Percentiles rank a stretch among this genome's conserved stretches.
Evolutionary conservation across 2,329 filamentous ascomycete genomes (phyloP).

Genomic region (Myotisia sp.): DNA sequence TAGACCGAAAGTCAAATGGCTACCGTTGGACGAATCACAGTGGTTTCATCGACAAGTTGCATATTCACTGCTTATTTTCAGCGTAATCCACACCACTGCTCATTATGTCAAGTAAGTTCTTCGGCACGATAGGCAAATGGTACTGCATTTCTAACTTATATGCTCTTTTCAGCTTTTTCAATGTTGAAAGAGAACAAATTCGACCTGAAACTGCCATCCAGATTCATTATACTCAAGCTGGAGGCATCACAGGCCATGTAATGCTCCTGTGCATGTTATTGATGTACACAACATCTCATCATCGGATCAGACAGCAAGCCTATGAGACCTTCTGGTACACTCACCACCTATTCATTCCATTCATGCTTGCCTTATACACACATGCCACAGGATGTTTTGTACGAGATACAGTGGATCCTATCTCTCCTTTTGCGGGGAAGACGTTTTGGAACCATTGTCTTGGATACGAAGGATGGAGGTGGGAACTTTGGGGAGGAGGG

Average conservation of each 20-base stretch:
- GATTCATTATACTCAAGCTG: constrained; percentile 80
- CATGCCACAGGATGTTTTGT: constrained; percentile 96
- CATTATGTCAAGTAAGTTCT: constrained; percentile 82
- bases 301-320: constrained; percentile 86
- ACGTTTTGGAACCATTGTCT: constrained; percentile 85
- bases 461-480: constrained; percentile 92
- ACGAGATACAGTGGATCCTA: constrained; percentile 55
- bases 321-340: constrained; percentile 99
- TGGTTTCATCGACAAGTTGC: constrained; percentile 96
- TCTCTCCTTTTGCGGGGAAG: constrained; percentile 72
- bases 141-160: constrained; percentile 19
- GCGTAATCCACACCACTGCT: constrained; percentile 56
- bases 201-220: constrained; percentile 67
- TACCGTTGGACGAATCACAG: constrained; percentile 89
- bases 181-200: constrained; percentile 74
- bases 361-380: constrained; percentile 84
- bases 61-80: constrained; percentile 75
- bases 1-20: constrained; percentile 70
- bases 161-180: constrained; percentile 67
- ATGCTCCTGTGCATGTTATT: constrained; percentile 99
- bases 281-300: constrained; percentile 93
- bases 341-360: constrained; percentile 95
- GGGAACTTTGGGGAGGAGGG: constrained; percentile 77
- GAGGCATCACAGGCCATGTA: constrained; percentile 86
- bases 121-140: no score